phyloP scores from a whole-genome alignment of 257 asterid genomes.

The Lycium barbarum region DNA sequence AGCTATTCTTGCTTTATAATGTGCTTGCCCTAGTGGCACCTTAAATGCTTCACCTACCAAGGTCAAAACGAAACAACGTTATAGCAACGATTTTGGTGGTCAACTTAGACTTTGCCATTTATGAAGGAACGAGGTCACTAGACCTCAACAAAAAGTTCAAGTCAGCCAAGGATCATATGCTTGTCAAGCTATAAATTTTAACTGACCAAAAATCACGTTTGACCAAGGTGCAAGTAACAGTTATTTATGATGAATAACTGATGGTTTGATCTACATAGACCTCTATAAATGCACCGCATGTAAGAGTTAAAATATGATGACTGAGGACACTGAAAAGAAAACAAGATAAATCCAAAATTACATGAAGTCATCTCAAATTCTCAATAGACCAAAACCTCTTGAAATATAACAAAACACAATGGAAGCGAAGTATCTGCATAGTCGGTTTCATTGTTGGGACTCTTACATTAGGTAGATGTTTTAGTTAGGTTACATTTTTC shows the following conservation, averaged over 20 bases:
- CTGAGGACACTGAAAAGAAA: background rate
- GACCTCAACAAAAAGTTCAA: background rate
- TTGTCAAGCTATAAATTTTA: background rate
- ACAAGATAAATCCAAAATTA: background rate
- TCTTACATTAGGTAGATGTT: background rate
- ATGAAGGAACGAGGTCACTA: background rate
- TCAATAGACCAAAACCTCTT: background rate
- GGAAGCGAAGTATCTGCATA: background rate
- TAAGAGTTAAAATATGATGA: conserved; percentile 21
- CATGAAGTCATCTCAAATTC: conserved; percentile 10
- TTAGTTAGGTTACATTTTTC: conserved; percentile 1
- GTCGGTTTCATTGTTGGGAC: background rate
- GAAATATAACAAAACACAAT: background rate
- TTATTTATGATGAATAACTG: background rate
- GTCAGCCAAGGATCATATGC: background rate
- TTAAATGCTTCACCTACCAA: conserved; percentile 10
- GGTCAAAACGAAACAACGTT: background rate
- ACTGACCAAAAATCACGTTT: background rate
- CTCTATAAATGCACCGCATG: background rate
- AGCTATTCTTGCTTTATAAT: conserved; percentile 3
- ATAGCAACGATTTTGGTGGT: background rate
- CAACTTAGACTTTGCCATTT: background rate
- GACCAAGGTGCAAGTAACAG: conserved; percentile 18
- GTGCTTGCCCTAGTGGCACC: background rate
- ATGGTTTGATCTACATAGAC: background rate